These are phyloP conservation scores for Dactylellina drechsleri DNA, from an alignment of 2,329 filamentous ascomycete genomes.

Conservation along the genomic window DNA sequence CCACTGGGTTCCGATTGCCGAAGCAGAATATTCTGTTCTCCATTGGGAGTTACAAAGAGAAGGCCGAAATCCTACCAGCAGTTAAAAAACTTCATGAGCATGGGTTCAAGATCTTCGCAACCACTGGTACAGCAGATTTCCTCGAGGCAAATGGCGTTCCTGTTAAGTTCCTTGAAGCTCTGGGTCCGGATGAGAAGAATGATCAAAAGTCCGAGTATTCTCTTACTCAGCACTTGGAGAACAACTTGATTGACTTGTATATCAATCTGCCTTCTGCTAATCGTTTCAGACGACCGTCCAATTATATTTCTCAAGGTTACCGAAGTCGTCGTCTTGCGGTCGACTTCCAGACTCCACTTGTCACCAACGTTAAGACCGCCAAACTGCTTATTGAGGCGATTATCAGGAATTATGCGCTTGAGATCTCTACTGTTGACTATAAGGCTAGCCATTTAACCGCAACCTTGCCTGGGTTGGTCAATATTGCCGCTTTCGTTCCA, in stretches of 20 bases:
- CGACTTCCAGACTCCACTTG: slow-evolving; percentile 94
- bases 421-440: slow-evolving; percentile 84
- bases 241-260: slow-evolving; percentile 97
- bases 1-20: slow-evolving; percentile 94
- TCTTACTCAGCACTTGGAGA: slow-evolving; percentile 92
- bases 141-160: slow-evolving; percentile 90
- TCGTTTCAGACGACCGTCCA: slow-evolving; percentile 93
- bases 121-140: slow-evolving; percentile 95
- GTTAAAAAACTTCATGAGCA: slow-evolving; percentile 88
- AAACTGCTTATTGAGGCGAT: slow-evolving; percentile 97
- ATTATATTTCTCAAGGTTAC: slow-evolving; percentile 98
- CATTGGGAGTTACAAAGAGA: slow-evolving; percentile 97
- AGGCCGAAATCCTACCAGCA: slow-evolving; percentile 94
- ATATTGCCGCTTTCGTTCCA: slow-evolving; percentile 82
- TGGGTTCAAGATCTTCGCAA: slow-evolving; percentile 95
- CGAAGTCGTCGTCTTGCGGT: slow-evolving; percentile 97
- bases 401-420: slow-evolving; percentile 84
- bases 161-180: slow-evolving; percentile 91
- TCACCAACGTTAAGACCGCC: slow-evolving; percentile 99
- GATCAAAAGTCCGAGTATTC: slow-evolving; percentile 96
- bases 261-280: slow-evolving; percentile 99
- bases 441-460: slow-evolving; percentile 86
- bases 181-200: slow-evolving; percentile 76
- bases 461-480: slow-evolving; percentile 78
- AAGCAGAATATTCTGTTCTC: slow-evolving; percentile 95